phyloP scores from a whole-genome alignment of 73 alveolate species.

The Paramecium primaurelia region DNA sequence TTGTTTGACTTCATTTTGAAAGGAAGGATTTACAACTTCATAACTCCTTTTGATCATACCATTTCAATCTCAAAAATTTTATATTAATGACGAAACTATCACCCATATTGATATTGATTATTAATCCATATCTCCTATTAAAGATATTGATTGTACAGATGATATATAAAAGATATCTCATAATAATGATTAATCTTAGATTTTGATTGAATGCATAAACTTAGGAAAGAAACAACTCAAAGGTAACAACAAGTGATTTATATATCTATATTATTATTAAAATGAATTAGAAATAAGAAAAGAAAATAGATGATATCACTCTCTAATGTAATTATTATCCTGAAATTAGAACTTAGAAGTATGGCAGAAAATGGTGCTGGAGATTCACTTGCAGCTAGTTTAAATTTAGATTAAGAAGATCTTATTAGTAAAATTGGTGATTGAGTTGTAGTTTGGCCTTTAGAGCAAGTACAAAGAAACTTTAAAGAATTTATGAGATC shows the following conservation, averaged over 20 bases:
- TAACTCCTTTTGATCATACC: not conserved
- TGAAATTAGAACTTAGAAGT: not conserved
- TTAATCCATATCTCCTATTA: not conserved
- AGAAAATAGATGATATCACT: not conserved
- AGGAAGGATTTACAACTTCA: not conserved
- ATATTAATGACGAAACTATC: not conserved
- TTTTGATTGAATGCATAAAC: not conserved
- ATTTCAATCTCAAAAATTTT: not conserved
- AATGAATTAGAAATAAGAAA: constrained; percentile 3
- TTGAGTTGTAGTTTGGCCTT: constrained; percentile 20
- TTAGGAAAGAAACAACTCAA: not conserved
- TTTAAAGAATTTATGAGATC: not conserved
- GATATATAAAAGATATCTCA: not conserved
- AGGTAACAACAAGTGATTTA: not conserved
- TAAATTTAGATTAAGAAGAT: constrained; percentile 46
- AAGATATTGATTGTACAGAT: not conserved
- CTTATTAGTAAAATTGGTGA: not conserved
- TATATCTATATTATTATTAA: not conserved
- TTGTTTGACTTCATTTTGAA: not conserved
- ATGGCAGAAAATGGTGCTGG: not conserved
- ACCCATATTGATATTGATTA: not conserved
- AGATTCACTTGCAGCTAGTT: not conserved
- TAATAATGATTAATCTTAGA: not conserved
- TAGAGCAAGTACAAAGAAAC: constrained; percentile 16
- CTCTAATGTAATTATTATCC: not conserved